Evolutionary conservation across 257 asterid genomes (phyloP).

Genomic region (Solanum bulbocastanum): DNA sequence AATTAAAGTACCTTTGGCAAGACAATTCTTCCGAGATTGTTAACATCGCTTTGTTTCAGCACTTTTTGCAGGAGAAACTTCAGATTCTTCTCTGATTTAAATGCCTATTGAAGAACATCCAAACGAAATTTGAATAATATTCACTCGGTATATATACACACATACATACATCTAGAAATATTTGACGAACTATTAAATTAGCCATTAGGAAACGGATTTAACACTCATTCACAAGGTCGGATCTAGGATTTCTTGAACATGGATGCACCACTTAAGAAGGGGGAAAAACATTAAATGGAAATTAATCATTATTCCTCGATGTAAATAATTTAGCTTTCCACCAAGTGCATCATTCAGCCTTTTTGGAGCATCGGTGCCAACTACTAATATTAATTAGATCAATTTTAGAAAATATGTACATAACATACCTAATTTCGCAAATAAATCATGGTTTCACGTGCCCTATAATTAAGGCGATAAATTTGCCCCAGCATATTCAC

Average conservation of each 20-base stretch:
- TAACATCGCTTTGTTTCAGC: constrained; percentile 95
- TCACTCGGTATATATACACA: background rate
- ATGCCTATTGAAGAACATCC: constrained; percentile 14
- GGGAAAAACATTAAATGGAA: background rate
- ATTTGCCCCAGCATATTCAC: background rate
- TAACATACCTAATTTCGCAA: background rate
- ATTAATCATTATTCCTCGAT: background rate
- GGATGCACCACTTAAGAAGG: background rate
- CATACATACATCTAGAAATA: background rate
- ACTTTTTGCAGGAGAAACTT: constrained; percentile 92
- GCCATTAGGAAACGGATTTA: background rate
- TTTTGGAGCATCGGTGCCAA: background rate
- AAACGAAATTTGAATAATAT: background rate
- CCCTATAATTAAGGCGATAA: background rate
- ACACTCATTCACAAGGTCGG: background rate
- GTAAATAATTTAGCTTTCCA: background rate
- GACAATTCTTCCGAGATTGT: constrained; percentile 90
- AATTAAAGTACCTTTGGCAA: constrained; percentile 60
- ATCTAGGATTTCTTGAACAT: background rate
- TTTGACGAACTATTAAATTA: background rate
- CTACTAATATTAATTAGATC: background rate
- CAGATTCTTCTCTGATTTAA: constrained; percentile 64
- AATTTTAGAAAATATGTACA: background rate
- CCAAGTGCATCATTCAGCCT: background rate
- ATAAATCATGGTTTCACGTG: background rate